phyloP scores from a whole-genome alignment of 805 yeast species.

The Henningerozyma blattae region DNA sequence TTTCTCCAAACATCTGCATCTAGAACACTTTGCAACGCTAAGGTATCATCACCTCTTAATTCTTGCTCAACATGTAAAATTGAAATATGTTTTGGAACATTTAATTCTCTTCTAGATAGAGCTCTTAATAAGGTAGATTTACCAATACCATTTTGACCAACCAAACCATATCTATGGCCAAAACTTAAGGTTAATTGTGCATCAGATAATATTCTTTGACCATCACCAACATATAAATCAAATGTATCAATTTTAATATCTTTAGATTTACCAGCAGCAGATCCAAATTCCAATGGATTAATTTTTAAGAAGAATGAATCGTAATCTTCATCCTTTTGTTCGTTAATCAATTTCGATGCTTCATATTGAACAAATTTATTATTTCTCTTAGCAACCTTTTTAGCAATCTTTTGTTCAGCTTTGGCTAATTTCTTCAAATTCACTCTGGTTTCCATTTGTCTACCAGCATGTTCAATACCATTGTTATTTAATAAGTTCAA shows the following conservation, averaged over 20 bases:
- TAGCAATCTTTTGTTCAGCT: constrained; percentile 95
- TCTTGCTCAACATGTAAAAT: constrained; percentile 97
- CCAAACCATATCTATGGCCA: constrained; percentile 94
- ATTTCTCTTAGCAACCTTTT: constrained; percentile 82
- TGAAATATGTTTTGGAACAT: constrained; percentile 90
- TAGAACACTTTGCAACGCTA: constrained; percentile 88
- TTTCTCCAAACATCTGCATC: constrained; percentile 99
- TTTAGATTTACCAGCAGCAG: constrained; percentile 91
- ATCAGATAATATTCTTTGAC: constrained; percentile 82
- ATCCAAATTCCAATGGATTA: constrained; percentile 86
- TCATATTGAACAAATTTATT: constrained; percentile 80
- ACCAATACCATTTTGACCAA: constrained; percentile 99
- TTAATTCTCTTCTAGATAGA: constrained; percentile 81
- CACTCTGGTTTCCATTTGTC: constrained; percentile 86
- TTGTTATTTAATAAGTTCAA: constrained; percentile 63
- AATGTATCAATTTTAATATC: constrained; percentile 89
- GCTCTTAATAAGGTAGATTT: constrained; percentile 90
- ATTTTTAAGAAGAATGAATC: constrained; percentile 92
- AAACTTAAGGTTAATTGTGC: constrained; percentile 76
- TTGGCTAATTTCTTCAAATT: constrained; percentile 94
- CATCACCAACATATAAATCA: constrained; percentile 92
- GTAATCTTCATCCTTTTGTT: constrained; percentile 57
- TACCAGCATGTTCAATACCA: constrained; percentile 85
- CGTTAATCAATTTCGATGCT: constrained; percentile 80
- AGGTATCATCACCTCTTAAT: constrained; percentile 81